phyloP scores from a whole-genome alignment of 2,329 filamentous ascomycete genomes.

The Aspergillus spinulosporus region DNA sequence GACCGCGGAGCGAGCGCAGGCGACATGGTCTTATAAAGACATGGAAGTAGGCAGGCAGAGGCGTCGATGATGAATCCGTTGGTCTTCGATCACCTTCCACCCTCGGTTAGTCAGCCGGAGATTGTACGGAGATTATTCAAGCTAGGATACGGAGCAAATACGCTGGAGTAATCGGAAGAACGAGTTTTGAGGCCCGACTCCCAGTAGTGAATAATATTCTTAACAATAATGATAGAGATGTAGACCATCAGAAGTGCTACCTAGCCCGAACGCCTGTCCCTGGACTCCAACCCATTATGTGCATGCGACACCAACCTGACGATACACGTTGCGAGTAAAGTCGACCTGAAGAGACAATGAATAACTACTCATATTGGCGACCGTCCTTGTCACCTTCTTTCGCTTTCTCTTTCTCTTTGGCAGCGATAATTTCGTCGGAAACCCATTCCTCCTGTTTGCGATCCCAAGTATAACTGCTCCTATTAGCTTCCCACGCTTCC shows the following conservation, averaged over 20 bases:
- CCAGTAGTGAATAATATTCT: neutral
- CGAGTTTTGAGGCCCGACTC: neutral
- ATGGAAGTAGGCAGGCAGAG: conserved; percentile 4
- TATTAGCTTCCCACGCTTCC: conserved; percentile 17
- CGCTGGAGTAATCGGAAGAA: neutral
- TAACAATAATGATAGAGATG: neutral
- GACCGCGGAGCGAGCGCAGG: neutral
- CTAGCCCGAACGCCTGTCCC: neutral
- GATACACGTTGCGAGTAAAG: neutral
- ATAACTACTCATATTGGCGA: conserved; percentile 21
- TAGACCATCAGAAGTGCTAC: neutral
- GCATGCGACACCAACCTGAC: neutral
- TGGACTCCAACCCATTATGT: conserved; percentile 5
- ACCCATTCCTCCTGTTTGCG: conserved; percentile 36
- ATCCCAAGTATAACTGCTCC: conserved; percentile 41
- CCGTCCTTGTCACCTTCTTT: conserved; percentile 13
- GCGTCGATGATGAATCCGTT: conserved; percentile 9
- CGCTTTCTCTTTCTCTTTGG: conserved; percentile 1
- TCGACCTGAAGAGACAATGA: neutral
- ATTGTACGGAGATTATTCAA: conserved; percentile 14
- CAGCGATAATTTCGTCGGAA: conserved; percentile 24
- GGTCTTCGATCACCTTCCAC: conserved; percentile 34
- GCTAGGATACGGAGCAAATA: neutral
- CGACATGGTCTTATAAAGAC: conserved; percentile 7
- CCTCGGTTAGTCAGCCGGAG: conserved; percentile 37